phyloP scores from a whole-genome alignment of 2,329 filamentous ascomycete species.

The Aspergillus fijiensis region DNA sequence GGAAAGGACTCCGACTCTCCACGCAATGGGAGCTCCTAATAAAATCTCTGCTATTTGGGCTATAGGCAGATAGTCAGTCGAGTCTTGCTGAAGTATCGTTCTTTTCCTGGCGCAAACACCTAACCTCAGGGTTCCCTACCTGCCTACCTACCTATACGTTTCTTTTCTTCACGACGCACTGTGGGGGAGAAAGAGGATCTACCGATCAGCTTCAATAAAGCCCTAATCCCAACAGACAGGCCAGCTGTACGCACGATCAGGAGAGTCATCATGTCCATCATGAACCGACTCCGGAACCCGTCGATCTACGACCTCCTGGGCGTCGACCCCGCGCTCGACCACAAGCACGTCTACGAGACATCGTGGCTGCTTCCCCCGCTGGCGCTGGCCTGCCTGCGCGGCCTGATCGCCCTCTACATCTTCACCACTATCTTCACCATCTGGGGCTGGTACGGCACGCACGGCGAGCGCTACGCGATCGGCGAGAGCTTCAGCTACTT shows the following conservation, averaged over 20 bases:
- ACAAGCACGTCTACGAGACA: conserved; percentile 68
- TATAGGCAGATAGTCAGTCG: neutral
- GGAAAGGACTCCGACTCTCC: neutral
- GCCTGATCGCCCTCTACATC: conserved; percentile 55
- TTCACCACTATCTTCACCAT: conserved; percentile 69
- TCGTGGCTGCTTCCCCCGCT: conserved; percentile 76
- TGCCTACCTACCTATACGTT: neutral
- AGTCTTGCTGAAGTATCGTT: no score
- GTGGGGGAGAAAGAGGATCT: neutral
- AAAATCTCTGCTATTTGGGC: neutral
- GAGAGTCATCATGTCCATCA: conserved; percentile 3
- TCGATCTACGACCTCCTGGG: conserved; percentile 29
- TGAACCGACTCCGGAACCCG: conserved; percentile 15
- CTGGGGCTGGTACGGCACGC: conserved; percentile 64
- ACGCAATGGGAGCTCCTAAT: neutral
- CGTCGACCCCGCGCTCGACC: conserved; percentile 42
- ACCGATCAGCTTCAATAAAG: neutral
- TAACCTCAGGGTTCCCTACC: no score
- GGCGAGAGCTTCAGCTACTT: conserved; percentile 73
- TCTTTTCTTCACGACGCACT: neutral
- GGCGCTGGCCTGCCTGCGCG: conserved; percentile 58
- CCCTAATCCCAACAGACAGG: neutral
- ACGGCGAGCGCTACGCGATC: conserved; percentile 49
- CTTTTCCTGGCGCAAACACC: no score
- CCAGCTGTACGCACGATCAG: neutral